Evolutionary conservation across 257 asterid species (phyloP), one percentile per base, ranked within the genome.

Genomic region (Misopates orontium): DNA sequence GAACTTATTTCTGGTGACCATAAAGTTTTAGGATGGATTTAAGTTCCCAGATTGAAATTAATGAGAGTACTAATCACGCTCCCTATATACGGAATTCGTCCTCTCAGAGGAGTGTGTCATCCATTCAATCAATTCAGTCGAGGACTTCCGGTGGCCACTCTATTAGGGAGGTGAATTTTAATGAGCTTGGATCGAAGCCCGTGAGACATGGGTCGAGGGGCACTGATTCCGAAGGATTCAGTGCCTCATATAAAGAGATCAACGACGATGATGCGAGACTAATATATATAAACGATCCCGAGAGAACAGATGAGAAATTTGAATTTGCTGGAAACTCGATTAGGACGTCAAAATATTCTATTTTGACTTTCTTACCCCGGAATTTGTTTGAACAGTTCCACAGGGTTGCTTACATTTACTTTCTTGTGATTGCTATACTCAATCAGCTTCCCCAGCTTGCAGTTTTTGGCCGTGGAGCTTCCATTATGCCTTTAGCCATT

Each of bases 361-460:
- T 88, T 60, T 48, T 94, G 62, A 88, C 96, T 10, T 94, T 94
- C 92, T 75, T 94, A 85, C 99, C 99, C 16, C 76, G 85, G 25
- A 94, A 94, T 79, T 68, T 94, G 76, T 94, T 88, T 45, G 98
- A 90, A 66, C 99, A 94, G 88, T 94, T 94, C 78, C 99, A 83
- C 69, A 90, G 99, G 73, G 88, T 94, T 58, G 99, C 99, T 52
- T 94, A 94, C 66, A 57, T 94, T 2, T 94, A 94, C 76, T 94
- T 94, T 79, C 91, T 94, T 23, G 96, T 77, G 47, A 94, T 94
- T 74, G 99, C 96, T 45, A 69, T 90, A 67, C 96, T 94, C 77
- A 94, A 94, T 71, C 99, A 94, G 84, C 83, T 94, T 44, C 99
- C 99, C 19, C 97, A 88, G 83, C 79, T 94, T 70, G 99, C 99